These are phyloP conservation scores for Kwoniella shivajii DNA, from an alignment of 1,284 basidiomycete genomes.

Conservation along the genomic window DNA sequence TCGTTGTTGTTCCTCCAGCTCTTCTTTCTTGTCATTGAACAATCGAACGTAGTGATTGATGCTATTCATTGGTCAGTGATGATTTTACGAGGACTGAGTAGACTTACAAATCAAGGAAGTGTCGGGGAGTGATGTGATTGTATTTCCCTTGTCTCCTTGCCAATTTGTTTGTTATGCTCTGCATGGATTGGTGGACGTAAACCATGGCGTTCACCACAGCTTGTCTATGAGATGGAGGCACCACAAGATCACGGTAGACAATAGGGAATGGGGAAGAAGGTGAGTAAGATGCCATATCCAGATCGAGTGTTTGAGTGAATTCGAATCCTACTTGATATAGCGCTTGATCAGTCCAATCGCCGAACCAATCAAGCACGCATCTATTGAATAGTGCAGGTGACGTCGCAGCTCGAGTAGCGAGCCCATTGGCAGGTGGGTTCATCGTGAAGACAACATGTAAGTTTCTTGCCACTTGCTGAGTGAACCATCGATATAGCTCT, in stretches of 20 bases:
- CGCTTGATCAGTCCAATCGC: constrained; percentile 96
- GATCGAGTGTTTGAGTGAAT: constrained; percentile 87
- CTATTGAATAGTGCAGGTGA: constrained; percentile 98
- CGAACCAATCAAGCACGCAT: constrained; percentile 98
- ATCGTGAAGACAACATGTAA: constrained; percentile 98
- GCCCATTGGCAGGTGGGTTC: constrained; percentile 96
- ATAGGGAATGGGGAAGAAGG: constrained; percentile 82
- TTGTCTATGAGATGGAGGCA: constrained; percentile 71
- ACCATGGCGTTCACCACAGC: constrained; percentile 95
- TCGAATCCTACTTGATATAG: constrained; percentile 96
- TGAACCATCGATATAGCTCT: constrained; percentile 96
- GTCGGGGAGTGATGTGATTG: constrained; percentile 96
- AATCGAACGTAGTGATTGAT: constrained; percentile 98
- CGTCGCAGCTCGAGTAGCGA: constrained; percentile 93
- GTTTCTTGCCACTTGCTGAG: constrained; percentile 93
- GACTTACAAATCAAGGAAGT: constrained; percentile 97
- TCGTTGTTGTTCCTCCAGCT: constrained; percentile 97
- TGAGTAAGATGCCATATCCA: constrained; percentile 77
- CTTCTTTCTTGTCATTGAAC: constrained; percentile 96
- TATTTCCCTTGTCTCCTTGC: constrained; percentile 89
- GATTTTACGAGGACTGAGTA: neutral
- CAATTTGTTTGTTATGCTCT: constrained; percentile 84
- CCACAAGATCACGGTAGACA: constrained; percentile 75
- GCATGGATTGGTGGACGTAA: constrained; percentile 85
- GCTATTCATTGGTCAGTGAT: constrained; percentile 54